A percentile compares a stretch with the other conserved stretches of the same genome.
Conservation (phyloP, 2,329 filamentous ascomycete species). For the Ceratocystis cubensis region DNA sequence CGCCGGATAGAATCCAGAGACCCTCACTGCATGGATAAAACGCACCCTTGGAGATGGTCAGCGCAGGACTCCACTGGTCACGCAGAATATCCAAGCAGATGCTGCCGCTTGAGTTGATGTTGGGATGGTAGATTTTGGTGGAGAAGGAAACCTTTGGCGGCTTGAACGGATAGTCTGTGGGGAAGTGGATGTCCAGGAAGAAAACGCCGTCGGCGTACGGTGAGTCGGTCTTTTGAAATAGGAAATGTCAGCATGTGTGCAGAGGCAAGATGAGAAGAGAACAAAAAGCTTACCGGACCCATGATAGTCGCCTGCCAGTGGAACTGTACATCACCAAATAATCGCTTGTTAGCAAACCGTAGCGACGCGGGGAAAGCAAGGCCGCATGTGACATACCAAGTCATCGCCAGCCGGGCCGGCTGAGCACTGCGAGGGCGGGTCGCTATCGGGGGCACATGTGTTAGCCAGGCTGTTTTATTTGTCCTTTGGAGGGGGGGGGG, state of each 20-base stretch:
- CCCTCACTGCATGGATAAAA: not conserved
- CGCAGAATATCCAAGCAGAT: conserved; percentile 97
- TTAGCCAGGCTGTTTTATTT: conserved; percentile 4
- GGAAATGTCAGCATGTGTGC: not conserved
- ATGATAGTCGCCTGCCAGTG: conserved; percentile 99
- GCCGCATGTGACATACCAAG: conserved; percentile 53
- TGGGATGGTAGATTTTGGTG: conserved; percentile 98
- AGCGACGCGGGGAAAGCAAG: not conserved
- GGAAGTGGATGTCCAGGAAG: conserved; percentile 98
- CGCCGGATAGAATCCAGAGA: too few relatives aligned
- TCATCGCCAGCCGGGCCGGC: conserved; percentile 95
- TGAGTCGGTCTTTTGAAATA: conserved; percentile 59
- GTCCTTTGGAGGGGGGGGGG: not conserved
- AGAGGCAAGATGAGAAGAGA: conserved; percentile 10
- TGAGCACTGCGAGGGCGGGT: conserved; percentile 97
- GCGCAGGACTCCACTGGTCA: conserved; percentile 97
- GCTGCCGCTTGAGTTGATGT: conserved; percentile 99
- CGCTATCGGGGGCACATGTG: conserved; percentile 42
- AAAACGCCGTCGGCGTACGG: conserved; percentile 98
- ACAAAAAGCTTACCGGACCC: conserved; percentile 69
- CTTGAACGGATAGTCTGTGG: conserved; percentile 99
- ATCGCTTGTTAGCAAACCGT: not conserved
- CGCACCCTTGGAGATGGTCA: conserved; percentile 96
- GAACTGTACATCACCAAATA: conserved; percentile 48
- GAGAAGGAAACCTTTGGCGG: conserved; percentile 99